phyloP scores from a whole-genome alignment of 495 filamentous ascomycete species.

The Extremus antarcticus region DNA sequence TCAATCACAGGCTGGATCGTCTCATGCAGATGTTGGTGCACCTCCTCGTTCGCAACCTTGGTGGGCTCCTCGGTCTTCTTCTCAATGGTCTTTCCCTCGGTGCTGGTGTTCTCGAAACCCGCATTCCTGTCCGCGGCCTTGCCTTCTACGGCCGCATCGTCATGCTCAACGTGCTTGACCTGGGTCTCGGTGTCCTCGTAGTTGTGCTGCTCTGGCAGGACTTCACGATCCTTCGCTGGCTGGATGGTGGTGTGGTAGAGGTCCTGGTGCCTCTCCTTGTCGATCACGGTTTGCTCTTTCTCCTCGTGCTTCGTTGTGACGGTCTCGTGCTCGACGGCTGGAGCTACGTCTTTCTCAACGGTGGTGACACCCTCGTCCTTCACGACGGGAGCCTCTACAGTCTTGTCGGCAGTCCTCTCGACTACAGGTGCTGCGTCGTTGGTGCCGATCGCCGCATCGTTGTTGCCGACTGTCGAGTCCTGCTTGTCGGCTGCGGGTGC shows the following conservation, averaged over 20 bases:
- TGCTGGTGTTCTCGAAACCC: constrained; percentile 39
- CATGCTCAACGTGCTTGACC: constrained; percentile 40
- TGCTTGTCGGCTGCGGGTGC: too few species aligned
- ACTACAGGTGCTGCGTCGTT: not conserved
- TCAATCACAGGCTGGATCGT: constrained; percentile 53
- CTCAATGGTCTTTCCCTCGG: constrained; percentile 35
- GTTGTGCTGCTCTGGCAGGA: constrained; percentile 26
- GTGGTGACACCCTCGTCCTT: not conserved
- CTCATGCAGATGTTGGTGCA: constrained; percentile 52
- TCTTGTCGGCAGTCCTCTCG: not conserved
- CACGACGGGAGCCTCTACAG: not conserved
- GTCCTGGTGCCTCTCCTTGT: constrained; percentile 43
- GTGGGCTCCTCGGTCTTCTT: constrained; percentile 35
- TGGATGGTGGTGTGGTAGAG: constrained; percentile 33
- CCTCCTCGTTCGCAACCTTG: constrained; percentile 45
- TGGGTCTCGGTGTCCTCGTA: constrained; percentile 37
- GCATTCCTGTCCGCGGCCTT: constrained; percentile 35
- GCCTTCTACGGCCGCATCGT: constrained; percentile 33
- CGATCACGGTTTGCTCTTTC: constrained; percentile 41
- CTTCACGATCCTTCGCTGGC: constrained; percentile 26
- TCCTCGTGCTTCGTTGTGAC: constrained; percentile 42
- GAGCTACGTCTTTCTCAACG: constrained; percentile 33
- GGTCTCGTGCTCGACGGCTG: constrained; percentile 45
- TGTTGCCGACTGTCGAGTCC: too few species aligned
- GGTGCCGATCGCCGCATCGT: not conserved